Base-by-base conservation (phyloP, 2,329 filamentous ascomycete genomes). In the Colletotrichum navitas region DNA sequence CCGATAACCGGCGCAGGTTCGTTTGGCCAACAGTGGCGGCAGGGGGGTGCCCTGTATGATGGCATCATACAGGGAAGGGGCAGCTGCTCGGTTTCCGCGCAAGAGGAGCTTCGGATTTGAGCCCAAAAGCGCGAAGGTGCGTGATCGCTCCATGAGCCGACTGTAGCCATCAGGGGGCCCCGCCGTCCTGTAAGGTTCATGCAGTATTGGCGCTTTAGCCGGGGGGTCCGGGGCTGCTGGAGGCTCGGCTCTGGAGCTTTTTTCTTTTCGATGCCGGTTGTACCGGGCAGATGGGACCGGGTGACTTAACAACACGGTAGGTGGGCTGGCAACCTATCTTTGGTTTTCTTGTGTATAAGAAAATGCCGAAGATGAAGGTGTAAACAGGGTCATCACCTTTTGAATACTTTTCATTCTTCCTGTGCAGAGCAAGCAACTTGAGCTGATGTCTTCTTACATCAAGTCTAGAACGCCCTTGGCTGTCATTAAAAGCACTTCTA, bases 111-210 rank as follows among this genome's bases (percentile, higher is more conserved):
- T 85, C 82, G 0, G 87, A 83, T 72, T 90, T 88, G 82, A 93
- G 97, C 63, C 90, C 90, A 83, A 98, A 97, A 63, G 60, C 47
- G 47, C 60, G 60, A 51, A 98, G 24, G 90, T 54, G 59, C 68
- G 68, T 59, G 64, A 68, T 51, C 36, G 45, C 45, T 60, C n/a
- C n/a, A 26, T 63, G 39, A 64, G 65, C 65, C 65, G 65, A 72
- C 59, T 72, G 54, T 69, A 72, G 65, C 66, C 69, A 72, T 32
- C 69, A 69, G 54, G 34, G 29, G 45, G 47, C 54, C 67, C 67
- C 67, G 67, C 67, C 26, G 18, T 26, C 21, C 21, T 11, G 43
- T 47, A 47, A 47, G 55, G n/a, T 54, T 69, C 29, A 47, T 47
- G 47, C 39, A 66, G 62, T 66, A 29, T 69, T 69, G 67, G 47